Evolutionary conservation across 1,284 basidiomycete species (phyloP).

Genomic region (Moesziomyces globuligerus): DNA sequence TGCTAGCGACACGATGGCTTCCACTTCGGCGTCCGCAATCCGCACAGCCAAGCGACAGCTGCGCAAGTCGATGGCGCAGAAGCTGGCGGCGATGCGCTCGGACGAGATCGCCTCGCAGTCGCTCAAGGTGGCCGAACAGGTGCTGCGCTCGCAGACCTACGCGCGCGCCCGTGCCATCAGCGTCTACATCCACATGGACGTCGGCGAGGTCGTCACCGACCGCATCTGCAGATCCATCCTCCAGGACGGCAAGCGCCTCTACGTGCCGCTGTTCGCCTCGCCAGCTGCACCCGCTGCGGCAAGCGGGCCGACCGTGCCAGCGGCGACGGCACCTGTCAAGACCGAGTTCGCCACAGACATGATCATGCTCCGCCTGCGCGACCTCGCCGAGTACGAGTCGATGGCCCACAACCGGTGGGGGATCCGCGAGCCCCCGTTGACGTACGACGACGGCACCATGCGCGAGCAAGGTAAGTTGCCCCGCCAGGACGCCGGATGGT

Average conservation of each 20-base stretch:
- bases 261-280: constrained; percentile 67
- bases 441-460: constrained; percentile 47
- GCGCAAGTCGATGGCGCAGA: constrained; percentile 52
- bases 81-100: constrained; percentile 36
- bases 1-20: constrained; percentile 3
- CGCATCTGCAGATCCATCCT: constrained; percentile 64
- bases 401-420: constrained; percentile 67
- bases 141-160: constrained; percentile 64
- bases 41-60: constrained; percentile 60
- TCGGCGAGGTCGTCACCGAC: constrained; percentile 67
- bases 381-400: constrained; percentile 57
- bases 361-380: constrained; percentile 67
- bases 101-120: constrained; percentile 31
- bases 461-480: constrained; percentile 42
- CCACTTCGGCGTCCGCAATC: constrained; percentile 13
- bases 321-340: constrained; percentile 18
- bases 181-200: constrained; percentile 67
- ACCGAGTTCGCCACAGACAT: constrained; percentile 63
- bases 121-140: constrained; percentile 46
- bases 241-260: constrained; percentile 64
- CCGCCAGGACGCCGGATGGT: too few relatives aligned
- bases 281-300: constrained; percentile 39
- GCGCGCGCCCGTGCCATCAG: constrained; percentile 56
- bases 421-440: constrained; percentile 66
- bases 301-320: constrained; percentile 23